Conservation (phyloP, 148 eudicot species). For the Nepenthes mirabilis region DNA sequence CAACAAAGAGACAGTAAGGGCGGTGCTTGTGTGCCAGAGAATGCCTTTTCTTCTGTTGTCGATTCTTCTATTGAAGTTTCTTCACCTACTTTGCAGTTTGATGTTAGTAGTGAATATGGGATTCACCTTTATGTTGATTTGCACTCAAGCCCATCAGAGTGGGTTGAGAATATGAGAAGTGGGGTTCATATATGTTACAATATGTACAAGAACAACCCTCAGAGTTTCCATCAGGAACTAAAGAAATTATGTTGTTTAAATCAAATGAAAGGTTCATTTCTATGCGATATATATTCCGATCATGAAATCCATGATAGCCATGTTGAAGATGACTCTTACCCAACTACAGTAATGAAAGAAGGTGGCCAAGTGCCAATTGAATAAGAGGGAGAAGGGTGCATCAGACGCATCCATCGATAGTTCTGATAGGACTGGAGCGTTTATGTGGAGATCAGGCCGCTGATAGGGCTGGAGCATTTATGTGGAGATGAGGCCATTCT, state of each 20-base stretch:
- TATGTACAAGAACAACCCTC: too few species aligned
- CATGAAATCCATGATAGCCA: conserved; percentile 6
- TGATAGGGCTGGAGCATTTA: too few species aligned
- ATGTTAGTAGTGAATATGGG: conserved; percentile 29
- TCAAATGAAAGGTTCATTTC: too few species aligned
- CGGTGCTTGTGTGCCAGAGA: conserved; percentile 18
- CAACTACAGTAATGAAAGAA: conserved; percentile 9
- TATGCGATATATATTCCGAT: conserved; percentile 13
- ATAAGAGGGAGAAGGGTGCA: too few species aligned
- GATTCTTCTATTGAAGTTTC: conserved; percentile 17
- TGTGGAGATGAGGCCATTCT: too few species aligned
- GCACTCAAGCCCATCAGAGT: conserved; percentile 30
- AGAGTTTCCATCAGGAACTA: too few species aligned
- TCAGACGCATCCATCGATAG: too few species aligned
- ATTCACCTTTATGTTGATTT: conserved; percentile 41
- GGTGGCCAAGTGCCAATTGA: conserved; percentile 1
- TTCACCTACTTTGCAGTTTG: conserved; percentile 20
- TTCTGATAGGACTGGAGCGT: too few species aligned
- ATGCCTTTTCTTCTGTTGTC: conserved; percentile 19
- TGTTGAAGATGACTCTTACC: conserved; percentile 14
- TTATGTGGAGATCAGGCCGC: too few species aligned
- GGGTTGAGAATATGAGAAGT: too few species aligned
- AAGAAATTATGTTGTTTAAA: too few species aligned
- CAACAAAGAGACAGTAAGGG: conserved; percentile 10
- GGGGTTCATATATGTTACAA: too few species aligned